Conservation (phyloP, 176 grass and related monocot genomes). For the Paspalum notatum region DNA sequence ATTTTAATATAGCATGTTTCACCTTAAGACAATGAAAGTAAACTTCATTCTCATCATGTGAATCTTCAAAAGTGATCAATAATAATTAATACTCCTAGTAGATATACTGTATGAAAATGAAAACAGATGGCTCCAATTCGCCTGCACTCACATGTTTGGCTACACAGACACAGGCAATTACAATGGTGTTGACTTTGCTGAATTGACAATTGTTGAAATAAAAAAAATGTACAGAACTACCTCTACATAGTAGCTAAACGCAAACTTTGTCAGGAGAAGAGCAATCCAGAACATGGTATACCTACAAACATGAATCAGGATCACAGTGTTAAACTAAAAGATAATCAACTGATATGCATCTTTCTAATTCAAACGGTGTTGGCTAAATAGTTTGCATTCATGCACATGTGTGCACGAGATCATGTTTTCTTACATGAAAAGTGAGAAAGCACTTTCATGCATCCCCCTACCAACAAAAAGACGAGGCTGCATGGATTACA, state of each 20-base stretch:
- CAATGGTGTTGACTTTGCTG: neutral
- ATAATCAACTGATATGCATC: neutral
- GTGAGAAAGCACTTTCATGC: constrained; percentile 92
- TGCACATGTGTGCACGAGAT: neutral
- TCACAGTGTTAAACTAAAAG: constrained; percentile 14
- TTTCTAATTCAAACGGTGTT: constrained; percentile 21
- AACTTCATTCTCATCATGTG: neutral
- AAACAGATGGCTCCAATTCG: neutral
- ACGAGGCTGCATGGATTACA: constrained; percentile 61
- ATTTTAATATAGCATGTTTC: neutral
- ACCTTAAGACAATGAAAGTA: neutral
- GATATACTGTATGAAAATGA: constrained; percentile 12
- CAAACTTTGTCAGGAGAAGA: constrained; percentile 82
- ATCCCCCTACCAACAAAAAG: constrained; percentile 95
- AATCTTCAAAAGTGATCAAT: constrained; percentile 5
- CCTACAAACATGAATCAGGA: constrained; percentile 52
- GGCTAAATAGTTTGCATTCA: neutral
- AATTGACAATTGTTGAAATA: constrained; percentile 22
- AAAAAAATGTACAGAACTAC: constrained; percentile 42
- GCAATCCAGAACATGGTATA: constrained; percentile 92
- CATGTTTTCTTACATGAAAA: constrained; percentile 81
- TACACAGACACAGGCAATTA: neutral
- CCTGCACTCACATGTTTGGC: constrained; percentile 9
- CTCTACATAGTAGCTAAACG: constrained; percentile 96
- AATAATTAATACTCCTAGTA: neutral